Evolutionary conservation across 2,329 filamentous ascomycete species (phyloP), one percentile per base, ranked within the genome.

Genomic region (Pyrenophora seminiperda): DNA sequence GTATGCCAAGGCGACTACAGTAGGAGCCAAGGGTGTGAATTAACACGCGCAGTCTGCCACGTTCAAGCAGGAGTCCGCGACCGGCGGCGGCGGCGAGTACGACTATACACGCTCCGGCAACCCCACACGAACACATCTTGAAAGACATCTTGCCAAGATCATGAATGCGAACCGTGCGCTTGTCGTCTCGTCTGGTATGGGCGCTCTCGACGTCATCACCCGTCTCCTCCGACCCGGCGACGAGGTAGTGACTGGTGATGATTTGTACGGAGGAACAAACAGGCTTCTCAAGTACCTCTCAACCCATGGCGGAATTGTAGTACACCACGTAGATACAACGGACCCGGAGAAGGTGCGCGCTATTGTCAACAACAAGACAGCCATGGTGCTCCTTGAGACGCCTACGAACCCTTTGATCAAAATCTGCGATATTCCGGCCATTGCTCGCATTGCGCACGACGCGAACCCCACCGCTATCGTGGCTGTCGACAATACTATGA

Each of bases 101-200:
- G 94, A 99, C 79, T 99, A 99, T 79, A 97, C 94, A 53, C 90
- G 95, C 54, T 97, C 92, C 29, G 94, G 94, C 48, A 99, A 99
- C 73, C 94, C 94, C 14, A 99, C 94, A 50, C 85, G 94, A 59
- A 96, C 93, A 27, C 94, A 99, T 70, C 84, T 99, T 56, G 94
- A 99, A 79, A 86, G 93, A 51, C 94, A 99, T 75, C 81, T 99
- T 65, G 94, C 95, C 68, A 99, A 99, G 83, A 96, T 99, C 73
- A 99, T 99, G 95, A 92, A 90, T 64, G 94, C 94, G 37, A 86
- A 86, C 66, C 89, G 95, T 48, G 90, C 91, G 7, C 83, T 99
- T 41, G 93, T 95, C 40, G 93, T 97, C 36, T 91, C 92, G 45
- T 97, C 93, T 1, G 94, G 94, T 50, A 99, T 99, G 94, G 94